Evolutionary conservation across 2,329 filamentous ascomycete genomes (phyloP), one percentile per base, ranked within the genome.

Genomic region (Polychaeton citri): DNA sequence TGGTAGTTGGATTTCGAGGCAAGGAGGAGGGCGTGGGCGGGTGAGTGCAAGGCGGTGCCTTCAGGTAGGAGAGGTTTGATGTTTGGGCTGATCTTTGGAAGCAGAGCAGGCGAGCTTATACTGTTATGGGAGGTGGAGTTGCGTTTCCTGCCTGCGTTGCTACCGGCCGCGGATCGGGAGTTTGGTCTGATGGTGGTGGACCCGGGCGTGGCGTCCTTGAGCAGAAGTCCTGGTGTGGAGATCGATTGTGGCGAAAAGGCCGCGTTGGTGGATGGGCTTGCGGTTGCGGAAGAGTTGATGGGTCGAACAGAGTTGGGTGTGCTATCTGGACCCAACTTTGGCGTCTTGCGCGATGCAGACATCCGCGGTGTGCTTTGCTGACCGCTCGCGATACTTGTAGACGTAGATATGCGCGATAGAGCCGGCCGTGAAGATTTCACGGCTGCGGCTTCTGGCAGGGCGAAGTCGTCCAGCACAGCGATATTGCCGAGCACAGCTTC

Each of bases 1-100:
- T 96, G 88, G 52, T 98, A 98, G 53, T 98, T 98, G 2, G 88
- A 96, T 57, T 96, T 96, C 12, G 83, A 85, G 21, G 87, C 83
- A 19, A 98, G 70, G 31, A 96, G 71, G 19, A 85, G 71, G n/a
- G 76, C 74, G 39, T 76, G 75, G 3, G 69, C 68, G 35, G 77
- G 71, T 21, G 71, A 67, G 15, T 71, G 63, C 12, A 72, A 55
- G 21, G 61, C 61, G 60, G 48, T 63, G 42, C 72, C 72, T 47
- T 72, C 79, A 15, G 86, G 85, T 32, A 95, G 70, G 16, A 95
- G 60, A 7, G 90, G 88, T 55, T 94, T 93, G 57, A 98, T 94
- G 56, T 76, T 93, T 3, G 88, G 90, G 18, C 87, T 95, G 42
- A 96, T 95, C 55, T 76, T 82, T 2, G 90, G 90, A 19, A 84